phyloP scores from a whole-genome alignment of 2,329 filamentous ascomycete species.

The Colletotrichum euphorbiae region DNA sequence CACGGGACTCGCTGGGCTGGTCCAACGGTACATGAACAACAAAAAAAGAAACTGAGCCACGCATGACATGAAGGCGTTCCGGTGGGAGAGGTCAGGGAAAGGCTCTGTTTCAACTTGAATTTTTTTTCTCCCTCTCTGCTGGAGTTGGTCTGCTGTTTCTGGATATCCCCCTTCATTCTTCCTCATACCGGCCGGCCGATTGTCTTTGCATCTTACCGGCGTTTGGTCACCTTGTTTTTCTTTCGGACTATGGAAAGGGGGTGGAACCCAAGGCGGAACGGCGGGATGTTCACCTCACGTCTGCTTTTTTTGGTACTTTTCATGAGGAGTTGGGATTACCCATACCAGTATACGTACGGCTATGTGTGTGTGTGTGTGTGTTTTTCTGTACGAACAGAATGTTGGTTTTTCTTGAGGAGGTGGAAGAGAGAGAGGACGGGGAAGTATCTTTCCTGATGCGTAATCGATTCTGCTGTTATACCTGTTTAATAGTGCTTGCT shows the following conservation, averaged over 20 bases:
- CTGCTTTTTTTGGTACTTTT: neutral
- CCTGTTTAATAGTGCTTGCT: neutral
- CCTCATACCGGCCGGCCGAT: conserved; percentile 11
- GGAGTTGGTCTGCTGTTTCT: neutral
- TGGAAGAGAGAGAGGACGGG: neutral
- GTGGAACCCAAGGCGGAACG: neutral
- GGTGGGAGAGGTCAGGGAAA: neutral
- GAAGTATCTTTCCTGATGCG: neutral
- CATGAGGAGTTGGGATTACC: conserved; percentile 26
- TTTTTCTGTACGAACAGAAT: conserved; percentile 18
- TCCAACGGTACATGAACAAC: conserved; percentile 22
- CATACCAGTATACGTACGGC: neutral
- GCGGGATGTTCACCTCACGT: too few species aligned
- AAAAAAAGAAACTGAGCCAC: neutral
- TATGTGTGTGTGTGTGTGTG: neutral
- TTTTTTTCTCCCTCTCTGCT: neutral
- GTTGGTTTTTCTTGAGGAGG: neutral
- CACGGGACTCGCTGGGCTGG: conserved; percentile 36
- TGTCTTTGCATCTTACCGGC: conserved; percentile 27
- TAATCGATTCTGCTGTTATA: too few species aligned
- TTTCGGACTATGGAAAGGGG: neutral
- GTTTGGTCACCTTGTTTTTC: conserved; percentile 4
- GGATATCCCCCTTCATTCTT: neutral
- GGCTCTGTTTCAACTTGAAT: too few species aligned
- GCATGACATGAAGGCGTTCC: conserved; percentile 32